These are phyloP conservation scores for Fusarium napiforme DNA, from an alignment of 2,329 filamentous ascomycete genomes.

Conservation along the genomic window DNA sequence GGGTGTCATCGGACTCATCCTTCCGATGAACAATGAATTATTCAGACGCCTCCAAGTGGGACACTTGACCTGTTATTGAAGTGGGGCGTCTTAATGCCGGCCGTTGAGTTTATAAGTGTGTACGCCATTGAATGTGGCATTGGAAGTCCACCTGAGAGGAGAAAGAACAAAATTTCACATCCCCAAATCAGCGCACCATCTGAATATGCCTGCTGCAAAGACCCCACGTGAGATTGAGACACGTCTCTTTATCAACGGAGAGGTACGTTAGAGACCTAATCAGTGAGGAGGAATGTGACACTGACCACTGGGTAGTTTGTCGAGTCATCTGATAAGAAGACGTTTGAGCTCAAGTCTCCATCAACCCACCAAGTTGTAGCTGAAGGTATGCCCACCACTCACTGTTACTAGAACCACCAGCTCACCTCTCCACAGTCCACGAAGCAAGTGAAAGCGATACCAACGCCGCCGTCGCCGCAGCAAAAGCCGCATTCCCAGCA, in stretches of 20 bases:
- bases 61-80: not conserved
- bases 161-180: not conserved
- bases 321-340: not conserved
- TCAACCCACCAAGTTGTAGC: not conserved
- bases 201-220: not conserved
- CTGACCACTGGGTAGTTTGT: not conserved
- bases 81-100: not conserved
- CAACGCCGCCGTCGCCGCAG: constrained; percentile 60
- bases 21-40: not conserved
- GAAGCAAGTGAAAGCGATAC: constrained; percentile 51
- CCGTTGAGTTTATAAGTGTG: not conserved
- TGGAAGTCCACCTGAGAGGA: not conserved
- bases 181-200: not conserved
- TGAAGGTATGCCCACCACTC: too few species aligned
- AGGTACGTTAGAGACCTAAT: accelerated
- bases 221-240: not conserved
- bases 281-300: accelerated
- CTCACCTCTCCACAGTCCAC: not conserved
- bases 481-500: constrained; percentile 58
- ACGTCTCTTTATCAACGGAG: not conserved
- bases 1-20: not conserved
- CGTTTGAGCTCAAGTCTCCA: not conserved
- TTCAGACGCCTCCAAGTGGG: not conserved
- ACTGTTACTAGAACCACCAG: too few species aligned
- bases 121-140: not conserved